Evolutionary conservation across 2,329 filamentous ascomycete genomes (phyloP), one percentile per base, ranked within the genome.

Genomic region (Aureobasidium lini): DNA sequence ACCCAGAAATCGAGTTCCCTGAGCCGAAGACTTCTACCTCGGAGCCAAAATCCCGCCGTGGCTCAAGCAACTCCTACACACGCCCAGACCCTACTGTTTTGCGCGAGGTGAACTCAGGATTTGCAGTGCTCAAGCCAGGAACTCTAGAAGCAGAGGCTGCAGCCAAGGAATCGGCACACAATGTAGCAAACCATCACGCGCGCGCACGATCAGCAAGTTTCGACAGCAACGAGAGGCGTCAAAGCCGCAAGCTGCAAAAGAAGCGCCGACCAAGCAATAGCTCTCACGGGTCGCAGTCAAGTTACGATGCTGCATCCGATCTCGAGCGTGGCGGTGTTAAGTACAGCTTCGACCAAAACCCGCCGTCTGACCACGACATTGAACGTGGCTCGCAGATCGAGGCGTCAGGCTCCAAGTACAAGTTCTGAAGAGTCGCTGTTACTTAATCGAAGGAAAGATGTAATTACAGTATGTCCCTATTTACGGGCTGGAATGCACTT

Each of bases 91-190:
- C 62, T 1, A 56, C 59, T 8, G 49, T 63, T 10, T 43, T 63
- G 5, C 57, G 62, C 29, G 40, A 47, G 28, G 62, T 63, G 23
- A 64, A 62, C n/a, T 63, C 68, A 37, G 71, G 71, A 4, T 73
- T 72, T 50, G 70, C 72, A 29, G 69, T 73, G 28, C 61, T 73
- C 4, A 66, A 62, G 53, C 68, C 69, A 7, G 70, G 71, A 18
- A 67, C 70, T 7, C 62, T 73, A 28, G 62, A 64, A 2, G 58
- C 48, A 13, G 61, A 65, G 34, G 59, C 63, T 54, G 50, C 62
- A 64, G 46, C 59, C 34, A 56, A 46, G n/a, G 52, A 44, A 29
- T 56, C 52, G 15, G 42, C 43, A n/a, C 50, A 47, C 2, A 15
- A 16, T 6, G 16, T 48, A 10, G 44, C 36, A 46, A 23, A 10